Base-by-base conservation (phyloP, 1,139 yeast genomes). In the Protomyces inundatus region DNA sequence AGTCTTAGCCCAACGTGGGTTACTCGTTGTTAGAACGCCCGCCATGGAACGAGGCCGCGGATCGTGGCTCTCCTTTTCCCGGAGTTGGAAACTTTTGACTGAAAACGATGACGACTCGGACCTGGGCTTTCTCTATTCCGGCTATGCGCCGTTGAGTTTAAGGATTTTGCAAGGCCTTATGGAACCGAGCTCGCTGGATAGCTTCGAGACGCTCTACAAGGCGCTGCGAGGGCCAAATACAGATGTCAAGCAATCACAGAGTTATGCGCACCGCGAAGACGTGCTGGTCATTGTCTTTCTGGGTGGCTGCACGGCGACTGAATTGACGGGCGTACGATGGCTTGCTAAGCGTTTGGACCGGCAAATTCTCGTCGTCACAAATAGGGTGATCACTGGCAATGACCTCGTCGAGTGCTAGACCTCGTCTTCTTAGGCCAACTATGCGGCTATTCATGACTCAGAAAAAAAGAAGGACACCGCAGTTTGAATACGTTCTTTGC, bases 301-400 rank as follows among this genome's bases (percentile, higher is more conserved):
- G 51, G 96, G 96, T 6, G 96, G 96, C 0, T 77, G 88, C n/a
- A 87, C 96, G 0, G 81, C 87, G 71, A 82, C 90, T 12, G 96
- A 89, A 72, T 77, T 88, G 10, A 81, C 89, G 10, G 84, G 90
- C 23, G 77, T 88, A 64, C 78, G 85, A 69, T 80, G 80, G 65
- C 75, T 87, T 37, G 82, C 86, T 62, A 74, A 76, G 61, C 75
- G 76, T 46, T 55, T 62, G 34, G 56, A 64, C 16, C 45, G 67
- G 16, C 45, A 63, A 42, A 53, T 67, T 39, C 16, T 67, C 37
- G 65, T 68, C n/a, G 32, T 67, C 55, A 68, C 69, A 5, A 67
- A 67, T 30, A 68, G 69, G 12, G 64, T 67, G n/a, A 61, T 68
- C 16, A 67, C 63, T 36, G 69, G 69, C 7, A 58, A 54, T 48